Evolutionary conservation across 148 eudicot genomes (phyloP).

Genomic region (Salicornia ramosissima): DNA sequence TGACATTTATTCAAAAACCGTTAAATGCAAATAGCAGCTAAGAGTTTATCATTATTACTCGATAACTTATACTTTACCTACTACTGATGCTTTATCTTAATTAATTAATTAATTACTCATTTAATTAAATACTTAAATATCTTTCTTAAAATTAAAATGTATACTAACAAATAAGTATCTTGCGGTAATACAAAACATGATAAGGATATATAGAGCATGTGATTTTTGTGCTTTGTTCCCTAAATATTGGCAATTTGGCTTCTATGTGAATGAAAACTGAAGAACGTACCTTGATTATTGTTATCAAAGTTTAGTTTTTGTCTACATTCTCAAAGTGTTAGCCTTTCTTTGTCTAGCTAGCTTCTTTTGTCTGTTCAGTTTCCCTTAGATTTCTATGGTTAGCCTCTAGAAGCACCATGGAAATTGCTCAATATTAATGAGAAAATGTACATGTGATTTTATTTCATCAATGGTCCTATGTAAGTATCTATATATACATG

Average conservation of each 20-base stretch:
- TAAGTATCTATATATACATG: not conserved
- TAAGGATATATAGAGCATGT: no score
- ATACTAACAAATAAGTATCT: no score
- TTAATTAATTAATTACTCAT: no score
- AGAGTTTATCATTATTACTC: no score
- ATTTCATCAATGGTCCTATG: not conserved
- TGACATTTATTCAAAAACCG: no score
- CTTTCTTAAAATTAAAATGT: no score
- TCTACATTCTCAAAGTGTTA: slow-evolving; percentile 7
- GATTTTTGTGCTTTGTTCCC: slow-evolving; percentile 2
- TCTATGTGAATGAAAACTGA: slow-evolving; percentile 5
- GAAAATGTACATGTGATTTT: not conserved
- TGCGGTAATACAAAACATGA: no score
- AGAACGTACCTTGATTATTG: not conserved
- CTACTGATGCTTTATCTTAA: no score
- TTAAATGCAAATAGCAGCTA: no score
- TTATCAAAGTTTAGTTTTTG: slow-evolving; percentile 3
- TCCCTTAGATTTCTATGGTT: not conserved
- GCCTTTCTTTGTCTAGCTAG: no score
- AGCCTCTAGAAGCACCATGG: not conserved
- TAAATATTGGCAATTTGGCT: slow-evolving; percentile 12
- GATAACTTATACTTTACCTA: no score
- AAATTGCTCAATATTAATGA: slow-evolving; percentile 6
- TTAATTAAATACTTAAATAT: no score
- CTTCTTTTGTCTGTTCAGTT: not conserved